Base-by-base conservation (phyloP, 1,284 basidiomycete species). In the Afroboletus lepidellus region DNA sequence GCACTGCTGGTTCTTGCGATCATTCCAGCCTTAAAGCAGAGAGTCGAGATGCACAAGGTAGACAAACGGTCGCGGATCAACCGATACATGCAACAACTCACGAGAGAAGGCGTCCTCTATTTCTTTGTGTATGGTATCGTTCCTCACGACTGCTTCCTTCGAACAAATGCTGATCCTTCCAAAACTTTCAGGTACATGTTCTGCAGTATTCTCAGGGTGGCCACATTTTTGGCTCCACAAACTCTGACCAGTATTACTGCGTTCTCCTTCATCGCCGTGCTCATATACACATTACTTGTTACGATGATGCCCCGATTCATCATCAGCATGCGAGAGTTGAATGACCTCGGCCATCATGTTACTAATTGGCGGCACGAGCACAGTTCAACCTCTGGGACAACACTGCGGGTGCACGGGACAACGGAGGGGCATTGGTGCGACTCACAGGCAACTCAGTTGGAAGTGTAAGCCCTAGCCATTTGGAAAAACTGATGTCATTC, bases 251-350 rank as follows among this genome's bases (percentile, higher is more conserved):
- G 7, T 7, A 5, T 20, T 6, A 30, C 27, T 13, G 9, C 29
- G 11, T 2, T 13, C 2, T 4, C 24, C 20, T 5, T 32, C 16
- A 27, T 48, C 29, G 5, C 15, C 29, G 18, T 32, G 37, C 20
- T 48, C 32, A 2, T 37, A 18, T 48, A 12, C 21, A 16, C 32
- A 12, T 29, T 29, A 20, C n/a, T 48, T 5, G 30, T 21, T 21
- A 29, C 46, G 8, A 24, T 48, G n/a, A 32, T 48, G 46, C 46
- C 46, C 30, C 37, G 46, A 6, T 39, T 48, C 29, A 41, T 48
- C 29, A 48, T 48, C 46, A 48, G 46, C 37, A 11, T 48, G 3
- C 46, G 46, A 32, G 37, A 41, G 37, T 11, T 39, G 29, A 24
- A 24, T 32, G 29, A 41, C 8, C 20, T 3, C 9, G 46, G 13